phyloP scores from a whole-genome alignment of 805 yeast genomes.

The Candida tallmaniae region DNA sequence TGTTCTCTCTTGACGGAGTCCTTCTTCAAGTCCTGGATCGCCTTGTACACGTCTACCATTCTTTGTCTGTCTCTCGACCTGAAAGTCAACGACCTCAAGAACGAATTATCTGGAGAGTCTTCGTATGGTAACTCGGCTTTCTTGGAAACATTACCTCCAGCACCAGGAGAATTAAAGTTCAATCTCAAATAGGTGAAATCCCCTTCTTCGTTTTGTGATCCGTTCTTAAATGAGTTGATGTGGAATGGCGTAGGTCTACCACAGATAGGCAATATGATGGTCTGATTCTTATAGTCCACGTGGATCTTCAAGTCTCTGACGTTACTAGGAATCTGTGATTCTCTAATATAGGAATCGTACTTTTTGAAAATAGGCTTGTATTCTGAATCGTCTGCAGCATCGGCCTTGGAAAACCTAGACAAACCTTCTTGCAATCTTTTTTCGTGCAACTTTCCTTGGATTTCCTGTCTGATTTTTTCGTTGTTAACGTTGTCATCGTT shows the following conservation, averaged over 20 bases:
- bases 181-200: conserved; percentile 86
- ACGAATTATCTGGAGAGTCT: conserved; percentile 79
- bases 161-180: conserved; percentile 92
- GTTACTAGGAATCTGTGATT: conserved; percentile 80
- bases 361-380: conserved; percentile 75
- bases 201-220: conserved; percentile 94
- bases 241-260: conserved; percentile 99
- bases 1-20: conserved; percentile 86
- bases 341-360: conserved; percentile 92
- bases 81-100: conserved; percentile 79
- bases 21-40: conserved; percentile 87
- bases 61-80: conserved; percentile 89
- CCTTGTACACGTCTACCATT: conserved; percentile 83
- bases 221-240: conserved; percentile 88
- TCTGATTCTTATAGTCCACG: conserved; percentile 83
- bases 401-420: conserved; percentile 74
- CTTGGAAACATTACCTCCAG: conserved; percentile 62
- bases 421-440: conserved; percentile 84
- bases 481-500: conserved; percentile 63
- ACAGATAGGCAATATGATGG: conserved; percentile 83
- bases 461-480: conserved; percentile 75
- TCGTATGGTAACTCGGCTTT: conserved; percentile 87
- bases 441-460: conserved; percentile 79
- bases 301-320: conserved; percentile 82
- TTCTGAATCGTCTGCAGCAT: conserved; percentile 60